These are phyloP conservation scores for Paramecium tetraurelia DNA, from an alignment of 73 alveolate species.

Conservation along the genomic window DNA sequence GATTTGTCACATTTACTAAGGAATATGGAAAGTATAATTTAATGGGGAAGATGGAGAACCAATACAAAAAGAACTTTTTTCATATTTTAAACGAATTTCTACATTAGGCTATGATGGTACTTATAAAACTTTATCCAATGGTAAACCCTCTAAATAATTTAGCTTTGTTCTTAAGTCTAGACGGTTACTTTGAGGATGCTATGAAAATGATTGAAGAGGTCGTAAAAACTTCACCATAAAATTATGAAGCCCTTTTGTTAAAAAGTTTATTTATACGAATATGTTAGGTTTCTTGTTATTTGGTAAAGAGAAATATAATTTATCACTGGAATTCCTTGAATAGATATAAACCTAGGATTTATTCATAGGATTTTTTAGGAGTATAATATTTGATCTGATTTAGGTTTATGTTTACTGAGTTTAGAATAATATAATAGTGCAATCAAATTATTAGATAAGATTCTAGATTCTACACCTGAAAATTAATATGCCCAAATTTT, in stretches of 20 bases:
- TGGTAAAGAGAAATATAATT: background rate
- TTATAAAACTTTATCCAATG: background rate
- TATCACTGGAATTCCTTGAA: background rate
- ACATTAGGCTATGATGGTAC: background rate
- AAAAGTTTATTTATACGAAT: background rate
- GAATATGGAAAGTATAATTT: background rate
- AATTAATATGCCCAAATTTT: background rate
- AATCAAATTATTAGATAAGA: background rate
- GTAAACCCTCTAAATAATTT: background rate
- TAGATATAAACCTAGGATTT: background rate
- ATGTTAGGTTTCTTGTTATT: background rate
- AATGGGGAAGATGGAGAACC: background rate
- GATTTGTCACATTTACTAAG: background rate
- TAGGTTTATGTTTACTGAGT: background rate
- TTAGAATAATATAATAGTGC: background rate
- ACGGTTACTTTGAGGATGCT: background rate
- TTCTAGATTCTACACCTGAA: background rate
- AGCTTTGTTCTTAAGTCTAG: background rate
- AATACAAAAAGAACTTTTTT: background rate
- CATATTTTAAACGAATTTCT: background rate
- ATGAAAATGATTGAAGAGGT: background rate
- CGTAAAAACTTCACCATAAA: background rate
- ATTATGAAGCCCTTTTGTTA: background rate
- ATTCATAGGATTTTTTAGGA: background rate
- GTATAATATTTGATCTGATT: background rate